Evolutionary conservation across 768 basidiomycete species (phyloP).

Genomic region (Lanmaoa rubissima): DNA sequence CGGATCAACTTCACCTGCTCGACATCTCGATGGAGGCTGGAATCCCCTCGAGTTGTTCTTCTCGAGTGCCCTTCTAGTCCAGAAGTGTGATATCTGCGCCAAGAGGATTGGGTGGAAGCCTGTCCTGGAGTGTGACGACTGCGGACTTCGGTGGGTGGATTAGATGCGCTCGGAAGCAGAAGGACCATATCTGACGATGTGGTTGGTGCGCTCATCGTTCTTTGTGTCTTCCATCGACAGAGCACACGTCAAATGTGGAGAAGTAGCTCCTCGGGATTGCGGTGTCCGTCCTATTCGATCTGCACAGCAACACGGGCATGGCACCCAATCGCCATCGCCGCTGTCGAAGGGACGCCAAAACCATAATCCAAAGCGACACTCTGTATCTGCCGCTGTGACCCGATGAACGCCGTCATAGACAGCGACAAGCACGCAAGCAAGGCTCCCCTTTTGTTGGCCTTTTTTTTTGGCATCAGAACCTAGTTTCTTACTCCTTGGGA

Average conservation of each 20-base stretch:
- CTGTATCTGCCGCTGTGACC: slow-evolving; percentile 19
- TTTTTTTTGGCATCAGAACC: slow-evolving; percentile 8
- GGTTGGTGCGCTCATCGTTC: slow-evolving; percentile 3
- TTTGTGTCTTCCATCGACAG: slow-evolving; percentile 37
- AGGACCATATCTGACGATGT: slow-evolving; percentile 17
- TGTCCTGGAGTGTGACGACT: slow-evolving; percentile 85
- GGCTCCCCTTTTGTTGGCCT: neutral
- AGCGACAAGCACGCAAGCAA: slow-evolving; percentile 17
- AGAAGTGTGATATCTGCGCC: slow-evolving; percentile 79
- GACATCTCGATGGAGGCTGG: slow-evolving; percentile 48
- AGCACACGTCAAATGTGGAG: slow-evolving; percentile 86
- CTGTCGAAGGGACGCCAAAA: slow-evolving; percentile 27
- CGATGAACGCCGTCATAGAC: slow-evolving; percentile 23
- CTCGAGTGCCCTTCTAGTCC: slow-evolving; percentile 63
- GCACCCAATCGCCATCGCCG: slow-evolving; percentile 22
- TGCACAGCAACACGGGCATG: slow-evolving; percentile 27
- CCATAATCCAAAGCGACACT: slow-evolving; percentile 28
- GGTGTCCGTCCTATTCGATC: slow-evolving; percentile 48
- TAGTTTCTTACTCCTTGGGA: slow-evolving; percentile 1
- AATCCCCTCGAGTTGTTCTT: slow-evolving; percentile 80
- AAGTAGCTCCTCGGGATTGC: slow-evolving; percentile 77
- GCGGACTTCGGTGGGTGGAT: slow-evolving; percentile 60
- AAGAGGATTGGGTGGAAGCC: slow-evolving; percentile 89
- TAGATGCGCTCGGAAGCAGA: slow-evolving; percentile 10
- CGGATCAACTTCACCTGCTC: slow-evolving; percentile 30